Evolutionary conservation across 176 grass and related monocot species (phyloP).

Genomic region (Tillandsia fasciculata): DNA sequence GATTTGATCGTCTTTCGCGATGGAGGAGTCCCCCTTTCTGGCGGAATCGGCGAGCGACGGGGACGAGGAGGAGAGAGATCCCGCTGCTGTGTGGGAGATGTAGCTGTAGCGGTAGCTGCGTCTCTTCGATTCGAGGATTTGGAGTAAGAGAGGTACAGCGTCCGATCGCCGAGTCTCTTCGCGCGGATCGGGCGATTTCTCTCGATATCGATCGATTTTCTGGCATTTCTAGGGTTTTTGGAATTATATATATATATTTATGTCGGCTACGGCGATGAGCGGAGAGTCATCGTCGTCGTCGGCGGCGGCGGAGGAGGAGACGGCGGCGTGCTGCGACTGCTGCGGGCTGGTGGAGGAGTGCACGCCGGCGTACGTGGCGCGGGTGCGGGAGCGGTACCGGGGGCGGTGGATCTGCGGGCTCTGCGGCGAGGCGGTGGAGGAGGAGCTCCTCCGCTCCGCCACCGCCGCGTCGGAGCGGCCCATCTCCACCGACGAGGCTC

Average conservation of each 20-base stretch:
- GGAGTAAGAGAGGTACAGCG: not conserved
- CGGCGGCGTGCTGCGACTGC: slow-evolving; percentile 67
- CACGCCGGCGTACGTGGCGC: slow-evolving; percentile 52
- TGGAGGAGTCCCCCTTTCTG: slow-evolving; percentile 1
- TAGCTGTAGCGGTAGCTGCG: no score
- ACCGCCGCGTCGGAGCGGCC: not conserved
- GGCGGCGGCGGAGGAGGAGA: slow-evolving; percentile 2
- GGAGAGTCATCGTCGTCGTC: slow-evolving; percentile 23
- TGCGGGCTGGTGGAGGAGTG: slow-evolving; percentile 86
- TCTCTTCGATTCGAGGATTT: no score
- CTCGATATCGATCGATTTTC: not conserved
- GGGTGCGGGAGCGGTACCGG: slow-evolving; percentile 45
- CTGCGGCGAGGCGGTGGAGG: slow-evolving; percentile 64
- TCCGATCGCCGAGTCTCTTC: not conserved
- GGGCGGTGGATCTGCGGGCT: slow-evolving; percentile 78
- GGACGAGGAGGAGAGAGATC: not conserved
- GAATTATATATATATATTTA: not conserved
- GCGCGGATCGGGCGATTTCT: not conserved
- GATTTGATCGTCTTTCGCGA: not conserved
- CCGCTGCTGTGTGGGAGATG: no score
- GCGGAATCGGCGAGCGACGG: not conserved
- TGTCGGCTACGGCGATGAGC: slow-evolving; percentile 8
- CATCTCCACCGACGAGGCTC: slow-evolving; percentile 63
- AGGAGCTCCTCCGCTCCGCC: slow-evolving; percentile 43
- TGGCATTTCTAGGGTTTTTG: not conserved